Conservation (phyloP, 2,329 filamentous ascomycete species). For the Penicillium sp. region DNA sequence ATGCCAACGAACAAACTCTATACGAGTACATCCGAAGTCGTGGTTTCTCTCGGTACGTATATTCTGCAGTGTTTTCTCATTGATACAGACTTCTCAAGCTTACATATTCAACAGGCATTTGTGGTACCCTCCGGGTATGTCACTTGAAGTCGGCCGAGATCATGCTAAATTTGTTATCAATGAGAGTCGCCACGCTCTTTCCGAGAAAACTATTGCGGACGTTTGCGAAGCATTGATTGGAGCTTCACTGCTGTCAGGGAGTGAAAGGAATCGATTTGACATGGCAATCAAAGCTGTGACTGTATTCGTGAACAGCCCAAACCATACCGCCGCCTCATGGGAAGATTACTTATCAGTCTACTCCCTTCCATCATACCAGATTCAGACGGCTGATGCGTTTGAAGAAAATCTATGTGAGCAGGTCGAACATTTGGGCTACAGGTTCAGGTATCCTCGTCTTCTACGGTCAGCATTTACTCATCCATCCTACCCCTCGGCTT, state of each 20-base stretch:
- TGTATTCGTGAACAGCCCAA: slow-evolving; percentile 64
- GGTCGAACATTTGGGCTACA: slow-evolving; percentile 62
- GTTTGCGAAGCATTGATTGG: slow-evolving; percentile 94
- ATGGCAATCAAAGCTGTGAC: slow-evolving; percentile 61
- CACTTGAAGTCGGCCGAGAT: slow-evolving; percentile 71
- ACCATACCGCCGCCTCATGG: slow-evolving; percentile 71
- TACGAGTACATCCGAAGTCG: slow-evolving; percentile 81
- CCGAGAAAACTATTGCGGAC: slow-evolving; percentile 89
- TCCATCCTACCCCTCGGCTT: slow-evolving; percentile 73
- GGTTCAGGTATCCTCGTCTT: slow-evolving; percentile 74
- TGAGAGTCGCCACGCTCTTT: slow-evolving; percentile 63
- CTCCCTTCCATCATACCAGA: slow-evolving; percentile 70
- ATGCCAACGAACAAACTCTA: slow-evolving; percentile 64
- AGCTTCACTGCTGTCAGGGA: slow-evolving; percentile 67
- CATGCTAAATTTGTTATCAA: slow-evolving; percentile 49
- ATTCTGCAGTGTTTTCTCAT: not conserved
- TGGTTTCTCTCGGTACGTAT: slow-evolving; percentile 68
- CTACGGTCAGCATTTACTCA: slow-evolving; percentile 86
- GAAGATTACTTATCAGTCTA: slow-evolving; percentile 73
- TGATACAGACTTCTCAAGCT: not conserved
- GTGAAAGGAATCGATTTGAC: slow-evolving; percentile 55
- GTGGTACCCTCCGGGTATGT: slow-evolving; percentile 86
- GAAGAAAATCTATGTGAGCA: slow-evolving; percentile 69
- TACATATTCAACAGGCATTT: slow-evolving; percentile 53
- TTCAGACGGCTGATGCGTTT: slow-evolving; percentile 59